phyloP scores from a whole-genome alignment of 2,329 filamentous ascomycete genomes.

The Cadophora sp. region DNA sequence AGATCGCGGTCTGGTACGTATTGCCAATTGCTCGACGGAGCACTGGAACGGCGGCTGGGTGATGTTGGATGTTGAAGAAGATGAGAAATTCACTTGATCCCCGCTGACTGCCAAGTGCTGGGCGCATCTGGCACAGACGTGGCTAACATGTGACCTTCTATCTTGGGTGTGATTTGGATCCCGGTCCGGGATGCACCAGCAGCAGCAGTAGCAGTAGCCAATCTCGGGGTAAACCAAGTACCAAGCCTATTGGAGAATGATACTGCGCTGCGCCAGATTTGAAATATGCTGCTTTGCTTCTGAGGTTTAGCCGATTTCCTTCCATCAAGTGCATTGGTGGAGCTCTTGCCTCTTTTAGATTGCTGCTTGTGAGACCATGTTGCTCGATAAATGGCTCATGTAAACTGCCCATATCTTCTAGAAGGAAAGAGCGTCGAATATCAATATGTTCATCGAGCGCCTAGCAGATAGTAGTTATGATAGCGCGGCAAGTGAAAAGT shows the following conservation, averaged over 20 bases:
- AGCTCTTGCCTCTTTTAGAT: not conserved
- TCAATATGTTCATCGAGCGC: not conserved
- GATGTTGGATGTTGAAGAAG: not conserved
- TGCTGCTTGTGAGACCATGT: not conserved
- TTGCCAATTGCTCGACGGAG: not conserved
- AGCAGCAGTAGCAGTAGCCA: not conserved
- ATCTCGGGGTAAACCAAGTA: not conserved
- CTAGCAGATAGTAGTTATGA: not conserved
- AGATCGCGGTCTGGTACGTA: not conserved
- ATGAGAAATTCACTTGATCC: not conserved
- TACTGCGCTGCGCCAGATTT: not conserved
- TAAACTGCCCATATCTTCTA: not conserved
- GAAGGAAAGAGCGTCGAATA: not conserved
- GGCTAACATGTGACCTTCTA: not conserved
- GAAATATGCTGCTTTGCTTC: not conserved
- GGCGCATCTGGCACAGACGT: not conserved
- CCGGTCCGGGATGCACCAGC: not conserved
- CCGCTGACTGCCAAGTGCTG: slow-evolving; percentile 1
- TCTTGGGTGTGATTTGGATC: not conserved
- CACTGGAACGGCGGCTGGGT: not conserved
- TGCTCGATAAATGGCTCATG: not conserved
- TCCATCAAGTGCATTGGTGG: not conserved
- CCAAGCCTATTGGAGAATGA: slow-evolving; percentile 1
- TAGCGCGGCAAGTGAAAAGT: not conserved
- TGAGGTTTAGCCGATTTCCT: not conserved